Conservation (phyloP, 164 flowering plant species). For the Aristolochia contorta region DNA sequence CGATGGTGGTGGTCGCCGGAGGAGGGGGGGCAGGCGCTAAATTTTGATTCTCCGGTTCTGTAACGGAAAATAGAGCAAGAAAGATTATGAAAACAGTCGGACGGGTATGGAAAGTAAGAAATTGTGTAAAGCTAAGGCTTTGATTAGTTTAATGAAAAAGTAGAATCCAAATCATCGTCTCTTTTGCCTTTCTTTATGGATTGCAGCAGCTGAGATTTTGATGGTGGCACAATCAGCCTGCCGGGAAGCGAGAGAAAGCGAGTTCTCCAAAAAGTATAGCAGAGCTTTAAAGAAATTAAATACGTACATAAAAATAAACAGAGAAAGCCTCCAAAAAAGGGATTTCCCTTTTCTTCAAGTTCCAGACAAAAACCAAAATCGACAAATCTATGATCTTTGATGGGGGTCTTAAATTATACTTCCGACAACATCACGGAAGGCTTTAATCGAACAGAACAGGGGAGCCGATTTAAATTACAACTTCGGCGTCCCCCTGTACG, state of each 20-base stretch:
- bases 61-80: not conserved
- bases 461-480: not conserved
- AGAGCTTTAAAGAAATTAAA: conserved; percentile 5
- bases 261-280: conserved; percentile 7
- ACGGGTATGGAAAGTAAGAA: not conserved
- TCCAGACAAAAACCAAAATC: conserved; percentile 15
- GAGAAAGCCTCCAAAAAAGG: not conserved
- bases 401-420: not conserved
- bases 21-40: conserved; percentile 10
- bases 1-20: conserved; percentile 5
- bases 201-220: conserved; percentile 4
- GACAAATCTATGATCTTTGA: conserved; percentile 10
- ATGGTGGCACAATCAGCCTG: conserved; percentile 3
- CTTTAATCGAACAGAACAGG: conserved; percentile 13
- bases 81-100: not conserved
- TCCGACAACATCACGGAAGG: too few relatives aligned
- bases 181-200: conserved; percentile 20
- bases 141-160: not conserved
- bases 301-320: too few relatives aligned
- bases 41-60: conserved; percentile 32
- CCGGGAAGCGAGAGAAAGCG: conserved; percentile 1
- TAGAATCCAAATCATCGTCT: conserved; percentile 29
- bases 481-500: not conserved
- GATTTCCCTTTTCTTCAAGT: conserved; percentile 1
- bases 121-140: not conserved